Evolutionary conservation across 306 rosid species (phyloP).

Genomic region (Mimosa pudica): DNA sequence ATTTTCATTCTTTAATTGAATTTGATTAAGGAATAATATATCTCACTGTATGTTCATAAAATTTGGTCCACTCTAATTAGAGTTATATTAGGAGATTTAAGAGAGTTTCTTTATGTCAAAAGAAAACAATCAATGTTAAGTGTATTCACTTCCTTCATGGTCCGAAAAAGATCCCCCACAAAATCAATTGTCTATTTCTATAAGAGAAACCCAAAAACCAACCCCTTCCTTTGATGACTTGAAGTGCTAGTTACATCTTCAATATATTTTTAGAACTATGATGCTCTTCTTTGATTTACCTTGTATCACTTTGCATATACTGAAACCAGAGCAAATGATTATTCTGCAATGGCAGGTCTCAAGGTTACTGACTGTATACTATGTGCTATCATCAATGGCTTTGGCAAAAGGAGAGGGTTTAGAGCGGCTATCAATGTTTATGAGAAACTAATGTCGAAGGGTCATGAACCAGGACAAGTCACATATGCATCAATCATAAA

Average conservation of each 20-base stretch:
- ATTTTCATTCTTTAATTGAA: background rate
- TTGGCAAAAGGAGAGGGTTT: constrained; percentile 55
- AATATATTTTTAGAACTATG: background rate
- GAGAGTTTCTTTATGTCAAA: background rate
- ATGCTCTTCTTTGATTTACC: background rate
- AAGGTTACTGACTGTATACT: constrained; percentile 60
- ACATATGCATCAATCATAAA: constrained; percentile 66
- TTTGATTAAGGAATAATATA: background rate
- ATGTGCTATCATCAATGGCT: constrained; percentile 70
- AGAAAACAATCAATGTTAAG: too few relatives aligned
- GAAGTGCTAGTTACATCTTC: background rate
- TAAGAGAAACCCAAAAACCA: background rate
- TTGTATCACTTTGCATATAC: background rate
- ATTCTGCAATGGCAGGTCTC: constrained; percentile 14
- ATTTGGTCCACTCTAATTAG: too few relatives aligned
- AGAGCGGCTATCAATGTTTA: constrained; percentile 45
- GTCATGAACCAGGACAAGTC: constrained; percentile 74
- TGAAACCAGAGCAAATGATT: background rate
- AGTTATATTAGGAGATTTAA: background rate
- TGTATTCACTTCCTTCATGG: background rate
- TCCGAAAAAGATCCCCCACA: background rate
- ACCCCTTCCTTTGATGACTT: background rate
- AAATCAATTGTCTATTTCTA: background rate
- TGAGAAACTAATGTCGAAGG: constrained; percentile 46
- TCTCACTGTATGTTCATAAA: background rate